Conservation (phyloP, 2,329 filamentous ascomycete species). For the Ophiostoma australiae region DNA sequence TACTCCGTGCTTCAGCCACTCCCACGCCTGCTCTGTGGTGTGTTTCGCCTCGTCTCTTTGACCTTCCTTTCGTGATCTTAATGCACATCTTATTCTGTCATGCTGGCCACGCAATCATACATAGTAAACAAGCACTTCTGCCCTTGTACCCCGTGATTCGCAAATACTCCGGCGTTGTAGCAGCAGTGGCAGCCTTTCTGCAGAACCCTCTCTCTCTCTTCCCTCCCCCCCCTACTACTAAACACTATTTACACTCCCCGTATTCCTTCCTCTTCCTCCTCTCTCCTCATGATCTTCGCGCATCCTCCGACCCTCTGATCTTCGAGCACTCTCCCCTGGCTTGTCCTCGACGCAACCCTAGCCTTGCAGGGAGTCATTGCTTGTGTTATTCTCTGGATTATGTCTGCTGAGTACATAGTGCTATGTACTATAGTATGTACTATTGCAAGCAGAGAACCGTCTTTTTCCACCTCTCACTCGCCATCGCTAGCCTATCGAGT, state of each 20-base stretch:
- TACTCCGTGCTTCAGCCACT: background rate
- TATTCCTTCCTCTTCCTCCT: background rate
- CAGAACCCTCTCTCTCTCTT: background rate
- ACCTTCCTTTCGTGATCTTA: background rate
- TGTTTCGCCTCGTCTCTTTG: background rate
- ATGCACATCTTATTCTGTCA: background rate
- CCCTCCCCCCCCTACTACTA: background rate
- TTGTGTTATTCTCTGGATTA: background rate
- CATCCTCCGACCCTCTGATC: constrained; percentile 6
- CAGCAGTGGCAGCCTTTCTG: no score
- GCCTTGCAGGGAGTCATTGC: background rate
- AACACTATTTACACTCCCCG: background rate
- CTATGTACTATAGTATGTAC: no score
- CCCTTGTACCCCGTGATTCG: background rate
- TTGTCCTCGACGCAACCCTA: background rate
- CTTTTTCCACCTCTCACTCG: background rate
- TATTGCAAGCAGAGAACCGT: background rate
- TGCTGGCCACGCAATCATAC: background rate
- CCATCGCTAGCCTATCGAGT: background rate
- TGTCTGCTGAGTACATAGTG: no score
- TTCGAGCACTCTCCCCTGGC: background rate
- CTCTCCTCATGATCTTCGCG: background rate
- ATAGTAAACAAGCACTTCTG: background rate
- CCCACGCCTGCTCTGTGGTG: no score
- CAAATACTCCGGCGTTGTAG: background rate